These are phyloP conservation scores for Solanum chaucha DNA, from an alignment of 257 asterid genomes.

Conservation along the genomic window DNA sequence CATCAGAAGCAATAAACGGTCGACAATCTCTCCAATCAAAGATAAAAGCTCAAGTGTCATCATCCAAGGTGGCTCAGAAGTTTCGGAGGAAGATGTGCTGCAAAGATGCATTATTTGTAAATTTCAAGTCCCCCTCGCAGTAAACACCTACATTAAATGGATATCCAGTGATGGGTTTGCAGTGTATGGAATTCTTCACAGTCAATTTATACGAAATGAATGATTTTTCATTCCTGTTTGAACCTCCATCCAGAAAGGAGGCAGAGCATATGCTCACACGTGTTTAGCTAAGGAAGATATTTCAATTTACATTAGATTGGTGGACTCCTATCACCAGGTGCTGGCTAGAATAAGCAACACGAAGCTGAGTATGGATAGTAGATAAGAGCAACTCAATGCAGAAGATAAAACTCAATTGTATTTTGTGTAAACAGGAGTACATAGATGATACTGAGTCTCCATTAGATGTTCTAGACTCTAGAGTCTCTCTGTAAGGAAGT, in stretches of 20 bases:
- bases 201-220: background rate
- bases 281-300: background rate
- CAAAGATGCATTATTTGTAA: background rate
- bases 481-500: background rate
- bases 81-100: background rate
- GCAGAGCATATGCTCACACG: background rate
- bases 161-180: background rate
- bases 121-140: background rate
- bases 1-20: background rate
- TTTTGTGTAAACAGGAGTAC: background rate
- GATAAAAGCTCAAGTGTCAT: background rate
- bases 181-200: background rate
- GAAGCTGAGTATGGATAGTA: background rate
- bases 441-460: background rate
- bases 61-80: background rate
- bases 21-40: background rate
- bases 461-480: background rate
- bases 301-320: background rate
- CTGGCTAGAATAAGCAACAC: background rate
- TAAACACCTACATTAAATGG: background rate
- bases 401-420: background rate
- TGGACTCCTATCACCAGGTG: background rate
- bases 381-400: background rate
- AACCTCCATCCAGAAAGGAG: background rate
- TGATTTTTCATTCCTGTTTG: background rate